A percentile compares a stretch with the other conserved stretches of the same genome.
Evolutionary conservation across 176 grass and related monocot genomes (phyloP).

Genomic region (Metroxylon sagu): DNA sequence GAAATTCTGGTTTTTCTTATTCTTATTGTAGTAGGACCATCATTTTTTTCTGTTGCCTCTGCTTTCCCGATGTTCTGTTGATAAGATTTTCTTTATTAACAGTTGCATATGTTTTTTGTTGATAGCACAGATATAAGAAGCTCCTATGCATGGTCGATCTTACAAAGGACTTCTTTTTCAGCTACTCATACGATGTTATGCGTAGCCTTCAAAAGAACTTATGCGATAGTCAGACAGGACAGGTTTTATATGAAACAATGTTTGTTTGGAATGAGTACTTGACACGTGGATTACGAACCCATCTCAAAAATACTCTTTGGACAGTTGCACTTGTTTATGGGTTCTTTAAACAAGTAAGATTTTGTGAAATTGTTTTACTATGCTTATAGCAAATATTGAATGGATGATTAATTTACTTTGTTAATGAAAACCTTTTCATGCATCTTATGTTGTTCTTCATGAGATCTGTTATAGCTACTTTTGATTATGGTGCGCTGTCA

Average conservation of each 20-base stretch:
- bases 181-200: constrained; percentile 83
- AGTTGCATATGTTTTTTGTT: not conserved
- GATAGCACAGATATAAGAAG: constrained; percentile 68
- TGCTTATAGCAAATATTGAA: too few species aligned
- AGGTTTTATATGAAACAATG: constrained; percentile 60
- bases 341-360: constrained; percentile 82
- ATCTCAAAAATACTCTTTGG: constrained; percentile 56
- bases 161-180: constrained; percentile 93
- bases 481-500: too few species aligned
- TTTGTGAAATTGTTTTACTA: not conserved
- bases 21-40: too few species aligned
- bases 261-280: constrained; percentile 95
- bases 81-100: too few species aligned
- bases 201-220: constrained; percentile 89
- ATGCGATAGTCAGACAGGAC: constrained; percentile 34
- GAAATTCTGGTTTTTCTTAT: too few species aligned
- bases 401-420: too few species aligned
- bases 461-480: too few species aligned
- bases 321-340: constrained; percentile 84
- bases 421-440: too few species aligned
- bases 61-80: too few species aligned
- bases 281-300: constrained; percentile 40
- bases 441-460: too few species aligned
- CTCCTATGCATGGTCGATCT: constrained; percentile 72
- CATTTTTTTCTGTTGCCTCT: too few species aligned